phyloP scores from a whole-genome alignment of 371 early-diverging fungal species.

The Apophysomyces ossiformis region DNA sequence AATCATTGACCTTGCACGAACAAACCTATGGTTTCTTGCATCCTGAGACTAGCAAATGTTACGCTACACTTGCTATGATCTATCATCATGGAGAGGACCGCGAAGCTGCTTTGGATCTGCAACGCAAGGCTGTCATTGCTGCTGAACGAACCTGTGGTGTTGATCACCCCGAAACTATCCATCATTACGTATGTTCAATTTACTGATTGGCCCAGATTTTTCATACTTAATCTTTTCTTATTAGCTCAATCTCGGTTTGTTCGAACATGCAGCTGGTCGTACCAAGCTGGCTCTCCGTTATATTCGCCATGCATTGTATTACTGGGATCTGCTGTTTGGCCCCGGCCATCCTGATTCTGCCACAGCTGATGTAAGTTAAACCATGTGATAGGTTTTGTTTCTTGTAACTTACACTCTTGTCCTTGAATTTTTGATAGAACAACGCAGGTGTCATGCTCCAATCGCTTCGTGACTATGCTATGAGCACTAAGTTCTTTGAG shows the following conservation, averaged over 20 bases:
- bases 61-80: constrained; percentile 86
- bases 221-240: neutral
- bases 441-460: constrained; percentile 90
- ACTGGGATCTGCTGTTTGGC: constrained; percentile 83
- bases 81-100: constrained; percentile 81
- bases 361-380: constrained; percentile 74
- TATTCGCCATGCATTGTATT: constrained; percentile 80
- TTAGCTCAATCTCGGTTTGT: constrained; percentile 83
- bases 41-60: constrained; percentile 85
- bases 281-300: constrained; percentile 78
- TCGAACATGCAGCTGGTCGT: constrained; percentile 83
- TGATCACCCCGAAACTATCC: constrained; percentile 88
- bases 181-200: constrained; percentile 74
- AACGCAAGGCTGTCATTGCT: constrained; percentile 87
- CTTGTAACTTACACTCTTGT: neutral
- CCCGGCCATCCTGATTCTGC: constrained; percentile 85
- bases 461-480: constrained; percentile 68
- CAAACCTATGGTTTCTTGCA: constrained; percentile 92
- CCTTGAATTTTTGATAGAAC: constrained; percentile 52
- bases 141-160: constrained; percentile 86
- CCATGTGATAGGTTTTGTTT: neutral
- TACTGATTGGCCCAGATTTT: constrained; percentile 1
- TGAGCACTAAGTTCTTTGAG: constrained; percentile 74
- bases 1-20: constrained; percentile 88
- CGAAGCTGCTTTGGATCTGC: constrained; percentile 77